phyloP scores from a whole-genome alignment of 2,329 filamentous ascomycete species.

The Calycina herbarum region DNA sequence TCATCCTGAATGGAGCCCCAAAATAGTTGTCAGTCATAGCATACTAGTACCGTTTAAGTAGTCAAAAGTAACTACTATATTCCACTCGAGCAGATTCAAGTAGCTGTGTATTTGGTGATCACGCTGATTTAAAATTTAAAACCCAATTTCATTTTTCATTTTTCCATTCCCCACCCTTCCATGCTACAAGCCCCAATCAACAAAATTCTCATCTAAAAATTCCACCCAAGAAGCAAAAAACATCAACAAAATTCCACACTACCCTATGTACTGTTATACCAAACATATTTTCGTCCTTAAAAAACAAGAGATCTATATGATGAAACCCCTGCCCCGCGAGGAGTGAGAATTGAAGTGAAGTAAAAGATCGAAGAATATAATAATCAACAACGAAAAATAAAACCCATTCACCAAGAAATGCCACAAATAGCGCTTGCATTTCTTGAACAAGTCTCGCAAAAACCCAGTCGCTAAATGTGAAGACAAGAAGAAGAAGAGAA shows the following conservation, averaged over 20 bases:
- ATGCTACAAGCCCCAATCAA: background rate
- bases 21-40: no score
- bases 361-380: background rate
- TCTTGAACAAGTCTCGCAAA: background rate
- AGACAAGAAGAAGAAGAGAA: background rate
- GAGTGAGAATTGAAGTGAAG: background rate
- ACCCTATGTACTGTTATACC: conserved; percentile 3
- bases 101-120: no score
- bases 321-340: background rate
- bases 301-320: conserved; percentile 1
- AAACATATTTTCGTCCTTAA: background rate
- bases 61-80: no score
- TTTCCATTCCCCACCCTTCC: conserved; percentile 1
- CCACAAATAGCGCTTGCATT: conserved; percentile 1
- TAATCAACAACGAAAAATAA: background rate
- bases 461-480: background rate
- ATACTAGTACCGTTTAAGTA: no score
- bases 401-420: conserved; percentile 1
- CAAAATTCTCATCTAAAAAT: background rate
- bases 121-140: background rate
- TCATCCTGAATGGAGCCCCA: no score
- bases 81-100: no score
- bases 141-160: background rate
- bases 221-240: background rate
- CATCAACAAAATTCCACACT: background rate